phyloP scores from a whole-genome alignment of 306 rosid genomes.

The Lathyrus sativus region DNA sequence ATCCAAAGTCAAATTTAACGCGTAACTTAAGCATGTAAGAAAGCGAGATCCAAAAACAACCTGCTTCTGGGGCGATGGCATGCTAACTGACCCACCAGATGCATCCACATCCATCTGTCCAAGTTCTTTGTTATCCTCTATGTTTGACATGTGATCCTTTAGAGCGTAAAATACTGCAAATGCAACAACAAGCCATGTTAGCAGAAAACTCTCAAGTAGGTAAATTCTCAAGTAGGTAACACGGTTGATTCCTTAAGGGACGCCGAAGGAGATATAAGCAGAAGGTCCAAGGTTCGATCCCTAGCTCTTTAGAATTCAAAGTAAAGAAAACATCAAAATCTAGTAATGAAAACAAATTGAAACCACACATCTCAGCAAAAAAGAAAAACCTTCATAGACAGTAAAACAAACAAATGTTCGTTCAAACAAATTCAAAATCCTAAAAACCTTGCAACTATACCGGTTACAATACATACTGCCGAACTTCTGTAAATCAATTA shows the following conservation, averaged over 20 bases:
- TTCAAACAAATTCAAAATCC: constrained; percentile 5
- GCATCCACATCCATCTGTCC: constrained; percentile 52
- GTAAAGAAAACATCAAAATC: constrained; percentile 22
- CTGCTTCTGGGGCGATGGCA: constrained; percentile 66
- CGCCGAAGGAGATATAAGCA: neutral
- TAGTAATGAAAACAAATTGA: constrained; percentile 11
- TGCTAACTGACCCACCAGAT: constrained; percentile 45
- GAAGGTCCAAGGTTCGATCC: neutral
- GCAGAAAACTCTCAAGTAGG: too few relatives aligned
- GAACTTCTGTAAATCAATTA: constrained; percentile 24
- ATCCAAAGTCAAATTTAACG: constrained; percentile 7
- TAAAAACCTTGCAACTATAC: constrained; percentile 1
- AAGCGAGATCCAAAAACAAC: constrained; percentile 41
- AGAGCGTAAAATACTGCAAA: constrained; percentile 40
- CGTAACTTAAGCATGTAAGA: constrained; percentile 24
- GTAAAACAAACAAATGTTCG: constrained; percentile 15
- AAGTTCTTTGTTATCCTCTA: constrained; percentile 62
- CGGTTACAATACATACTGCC: neutral
- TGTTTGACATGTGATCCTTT: constrained; percentile 52
- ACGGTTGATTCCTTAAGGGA: neutral
- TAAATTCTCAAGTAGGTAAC: neutral
- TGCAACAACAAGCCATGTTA: constrained; percentile 39
- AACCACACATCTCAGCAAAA: constrained; percentile 12
- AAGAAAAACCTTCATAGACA: constrained; percentile 4
- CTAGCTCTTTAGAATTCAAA: constrained; percentile 9